Evolutionary conservation across 257 asterid genomes (phyloP).

Genomic region (Henckelia pumila): DNA sequence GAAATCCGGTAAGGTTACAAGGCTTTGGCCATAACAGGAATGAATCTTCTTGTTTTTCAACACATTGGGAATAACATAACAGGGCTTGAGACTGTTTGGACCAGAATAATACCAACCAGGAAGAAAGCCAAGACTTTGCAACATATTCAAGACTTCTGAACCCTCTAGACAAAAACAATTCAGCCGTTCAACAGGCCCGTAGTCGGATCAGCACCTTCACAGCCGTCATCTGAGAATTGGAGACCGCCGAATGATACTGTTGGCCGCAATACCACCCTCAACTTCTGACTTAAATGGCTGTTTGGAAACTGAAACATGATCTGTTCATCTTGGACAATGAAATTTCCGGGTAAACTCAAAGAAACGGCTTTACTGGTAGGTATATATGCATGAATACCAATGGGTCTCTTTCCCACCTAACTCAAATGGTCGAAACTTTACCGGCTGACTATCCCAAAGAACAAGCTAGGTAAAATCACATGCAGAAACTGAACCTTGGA

Average conservation of each 20-base stretch:
- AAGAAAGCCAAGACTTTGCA: background rate
- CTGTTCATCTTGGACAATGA: conserved; percentile 33
- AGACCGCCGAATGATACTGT: conserved; percentile 34
- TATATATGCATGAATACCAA: conserved; percentile 38
- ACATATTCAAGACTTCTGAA: background rate
- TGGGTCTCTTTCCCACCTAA: conserved; percentile 20
- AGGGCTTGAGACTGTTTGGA: background rate
- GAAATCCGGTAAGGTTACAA: background rate
- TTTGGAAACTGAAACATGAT: conserved; percentile 42
- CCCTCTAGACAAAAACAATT: background rate
- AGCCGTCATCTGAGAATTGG: conserved; percentile 39
- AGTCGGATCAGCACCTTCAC: conserved; percentile 23
- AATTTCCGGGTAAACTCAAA: conserved; percentile 39
- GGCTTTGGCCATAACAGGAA: background rate
- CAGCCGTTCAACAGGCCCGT: background rate
- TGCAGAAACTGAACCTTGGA: conserved; percentile 30
- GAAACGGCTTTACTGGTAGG: conserved; percentile 55
- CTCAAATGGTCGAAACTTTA: conserved; percentile 21
- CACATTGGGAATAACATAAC: background rate
- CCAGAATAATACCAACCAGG: background rate
- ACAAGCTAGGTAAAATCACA: conserved; percentile 29
- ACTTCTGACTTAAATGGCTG: conserved; percentile 45
- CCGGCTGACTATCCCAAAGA: conserved; percentile 21
- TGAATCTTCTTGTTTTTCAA: background rate
- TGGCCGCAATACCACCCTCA: conserved; percentile 30